A percentile compares a stretch with the other conserved stretches of the same genome.
phyloP scores from a whole-genome alignment of 371 early-diverging fungal species.

The Mucor indicus region DNA sequence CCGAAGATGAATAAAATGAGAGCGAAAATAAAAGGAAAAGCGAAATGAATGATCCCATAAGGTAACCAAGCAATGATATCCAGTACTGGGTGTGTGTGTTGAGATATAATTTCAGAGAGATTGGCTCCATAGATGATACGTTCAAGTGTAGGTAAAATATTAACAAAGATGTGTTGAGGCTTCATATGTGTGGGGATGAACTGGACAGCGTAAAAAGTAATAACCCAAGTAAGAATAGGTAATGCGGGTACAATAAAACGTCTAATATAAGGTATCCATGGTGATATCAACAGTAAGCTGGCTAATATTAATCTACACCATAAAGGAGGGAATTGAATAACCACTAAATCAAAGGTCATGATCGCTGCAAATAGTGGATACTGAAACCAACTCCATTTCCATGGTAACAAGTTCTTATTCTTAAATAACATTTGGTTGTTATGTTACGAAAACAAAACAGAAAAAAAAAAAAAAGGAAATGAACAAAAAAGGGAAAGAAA shows the following conservation, averaged over 20 bases:
- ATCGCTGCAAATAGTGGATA: constrained; percentile 17
- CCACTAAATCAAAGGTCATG: constrained; percentile 19
- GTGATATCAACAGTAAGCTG: constrained; percentile 15
- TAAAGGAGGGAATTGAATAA: constrained; percentile 29
- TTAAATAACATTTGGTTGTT: no score
- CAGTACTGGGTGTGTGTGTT: constrained; percentile 41
- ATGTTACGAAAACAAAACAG: no score
- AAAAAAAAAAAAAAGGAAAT: no score
- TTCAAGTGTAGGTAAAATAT: constrained; percentile 64
- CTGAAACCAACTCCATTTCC: constrained; percentile 16
- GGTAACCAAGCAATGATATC: constrained; percentile 72
- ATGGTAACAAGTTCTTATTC: not conserved
- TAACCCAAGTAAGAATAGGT: constrained; percentile 64
- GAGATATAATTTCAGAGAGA: constrained; percentile 58
- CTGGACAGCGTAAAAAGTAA: constrained; percentile 63
- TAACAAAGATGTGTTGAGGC: constrained; percentile 64
- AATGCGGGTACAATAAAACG: constrained; percentile 53
- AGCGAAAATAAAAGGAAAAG: constrained; percentile 56
- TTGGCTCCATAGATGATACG: constrained; percentile 66
- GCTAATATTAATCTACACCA: constrained; percentile 22
- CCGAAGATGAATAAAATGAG: constrained; percentile 47
- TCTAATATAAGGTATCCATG: constrained; percentile 38
- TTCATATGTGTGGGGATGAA: constrained; percentile 59
- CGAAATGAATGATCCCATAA: constrained; percentile 70
- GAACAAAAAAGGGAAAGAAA: no score